Base-by-base conservation (phyloP, 208 protist species). In the Wallacemonas sp. region DNA sequence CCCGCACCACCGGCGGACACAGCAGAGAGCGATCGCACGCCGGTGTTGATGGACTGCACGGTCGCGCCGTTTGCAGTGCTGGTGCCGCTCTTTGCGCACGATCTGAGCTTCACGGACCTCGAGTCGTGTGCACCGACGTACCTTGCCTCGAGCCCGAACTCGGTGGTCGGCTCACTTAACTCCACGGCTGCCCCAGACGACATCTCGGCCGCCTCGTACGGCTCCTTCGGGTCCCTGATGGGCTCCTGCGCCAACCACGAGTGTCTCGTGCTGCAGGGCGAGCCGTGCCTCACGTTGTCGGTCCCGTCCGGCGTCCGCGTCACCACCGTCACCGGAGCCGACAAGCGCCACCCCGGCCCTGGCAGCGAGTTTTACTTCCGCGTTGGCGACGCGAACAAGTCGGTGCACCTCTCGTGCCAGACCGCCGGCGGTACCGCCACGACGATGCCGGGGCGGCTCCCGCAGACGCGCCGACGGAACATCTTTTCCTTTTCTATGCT, bases 341-440 rank as follows among this genome's bases (percentile, higher is more conserved):
- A 46, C 16, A 61, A 54, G 46, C 70, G 61, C 23, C 46, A 67
- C 63, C 38, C 14, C 1, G 63, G 70, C 1, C 2, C 26, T 0
- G 67, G 52, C 23, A 50, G 41, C 5, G 80, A 86, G 70, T 79
- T 75, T 54, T 65, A 64, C 45, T 39, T 86, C 25, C 68, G 66
- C 31, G 68, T 86, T 26, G 80, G 80, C 18, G 67, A 79, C 42
- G 63, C 70, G 1, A 50, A 52, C 38, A 59, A 74, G 41, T 72
- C 49, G 23, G 70, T 89, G 42, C 72, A 79, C 16, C 31, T 89
- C 11, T 85, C 68, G 16, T 89, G 73, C 48, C 82, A 89, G 50
- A 50, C 52, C 1, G 64, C 49, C 7, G 12, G 32, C 39, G 49
- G 48, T 36, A 50, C 11, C 8, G 50, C 31, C 7, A 20, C 50